Evolutionary conservation across 2,329 filamentous ascomycete species (phyloP), one percentile per base, ranked within the genome.

Genomic region (Dactylellina sp.): DNA sequence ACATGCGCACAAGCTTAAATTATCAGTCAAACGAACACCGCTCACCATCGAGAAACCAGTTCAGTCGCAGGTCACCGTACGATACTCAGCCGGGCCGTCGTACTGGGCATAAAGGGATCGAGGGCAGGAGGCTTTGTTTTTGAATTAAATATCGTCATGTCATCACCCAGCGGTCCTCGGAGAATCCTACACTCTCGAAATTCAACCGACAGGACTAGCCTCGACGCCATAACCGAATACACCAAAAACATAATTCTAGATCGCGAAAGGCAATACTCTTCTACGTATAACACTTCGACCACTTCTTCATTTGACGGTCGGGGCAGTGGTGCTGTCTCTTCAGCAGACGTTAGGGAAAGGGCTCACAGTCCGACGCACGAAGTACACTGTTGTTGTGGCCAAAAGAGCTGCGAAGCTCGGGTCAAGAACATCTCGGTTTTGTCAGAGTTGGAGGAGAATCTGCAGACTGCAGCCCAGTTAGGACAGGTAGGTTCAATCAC

Each of bases 111-210:
- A 24, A 2, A 47, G 32, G 25, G 49, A 53, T 25, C n/a, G 49
- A 40, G 16, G 22, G 11, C 24, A 25, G 49, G 7, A 14, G 9
- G 25, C 11, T 5, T 20, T 55, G n/a, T 22, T 39, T 22, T 25
- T 12, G 4, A 24, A 22, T 22, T 37, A 37, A 55, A 40, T 37
- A 57, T 37, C 44, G 68, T 53, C 57, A 72, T 72, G 68, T 72
- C 68, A 64, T 72, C 68, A 24, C 68, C 68, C 68, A 72, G 47
- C 68, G 68, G 68, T 39, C 68, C 68, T 52, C 68, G 68, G 46
- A 72, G 68, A 64, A 72, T 72, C 68, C 42, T 72, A 28, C 68
- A 72, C 60, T 60, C 68, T 52, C 68, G 68, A 37, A 72, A 52
- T 28, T 72, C 65, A 46, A 72, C 42, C 68, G 68, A 72, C 60